A percentile compares a stretch with the other conserved stretches of the same genome.
phyloP scores from a whole-genome alignment of 257 asterid species.

The Solanum clarkiae region DNA sequence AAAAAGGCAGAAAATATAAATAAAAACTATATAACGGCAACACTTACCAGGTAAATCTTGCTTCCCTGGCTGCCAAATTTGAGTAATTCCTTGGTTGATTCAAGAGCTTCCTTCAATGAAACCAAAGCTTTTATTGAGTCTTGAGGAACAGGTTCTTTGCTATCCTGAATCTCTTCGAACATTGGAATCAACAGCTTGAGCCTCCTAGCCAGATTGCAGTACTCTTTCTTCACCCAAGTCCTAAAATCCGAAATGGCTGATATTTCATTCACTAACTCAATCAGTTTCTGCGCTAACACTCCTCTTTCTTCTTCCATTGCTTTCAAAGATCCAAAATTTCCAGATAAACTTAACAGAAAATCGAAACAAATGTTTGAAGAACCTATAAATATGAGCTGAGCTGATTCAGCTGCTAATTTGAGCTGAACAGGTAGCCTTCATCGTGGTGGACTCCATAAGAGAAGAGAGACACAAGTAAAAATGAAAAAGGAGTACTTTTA shows the following conservation, averaged over 20 bases:
- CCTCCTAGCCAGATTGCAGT: constrained; percentile 77
- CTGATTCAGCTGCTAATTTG: not conserved
- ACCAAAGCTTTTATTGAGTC: constrained; percentile 36
- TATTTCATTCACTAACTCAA: constrained; percentile 53
- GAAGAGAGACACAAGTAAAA: not conserved
- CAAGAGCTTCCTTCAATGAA: constrained; percentile 36
- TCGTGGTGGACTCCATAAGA: not conserved
- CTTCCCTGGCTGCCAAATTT: constrained; percentile 88
- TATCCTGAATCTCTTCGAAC: constrained; percentile 93
- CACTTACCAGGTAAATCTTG: constrained; percentile 69
- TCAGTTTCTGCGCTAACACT: constrained; percentile 37
- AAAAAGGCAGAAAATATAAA: not conserved
- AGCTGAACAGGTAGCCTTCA: not conserved
- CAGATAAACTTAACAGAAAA: not conserved
- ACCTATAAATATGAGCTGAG: not conserved
- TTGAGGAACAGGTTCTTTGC: constrained; percentile 41
- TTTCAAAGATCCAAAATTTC: constrained; percentile 10
- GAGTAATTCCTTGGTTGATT: constrained; percentile 78
- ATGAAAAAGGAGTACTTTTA: not conserved
- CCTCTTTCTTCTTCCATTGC: constrained; percentile 63
- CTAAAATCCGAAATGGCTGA: constrained; percentile 64
- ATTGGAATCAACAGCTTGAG: constrained; percentile 85
- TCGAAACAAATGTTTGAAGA: not conserved
- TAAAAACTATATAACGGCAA: not conserved
- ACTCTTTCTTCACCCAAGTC: constrained; percentile 66